Percentiles rank a stretch among this genome's conserved stretches.
phyloP scores from a whole-genome alignment of 169 alveolate genomes.

The Plasmodium coatneyi region DNA sequence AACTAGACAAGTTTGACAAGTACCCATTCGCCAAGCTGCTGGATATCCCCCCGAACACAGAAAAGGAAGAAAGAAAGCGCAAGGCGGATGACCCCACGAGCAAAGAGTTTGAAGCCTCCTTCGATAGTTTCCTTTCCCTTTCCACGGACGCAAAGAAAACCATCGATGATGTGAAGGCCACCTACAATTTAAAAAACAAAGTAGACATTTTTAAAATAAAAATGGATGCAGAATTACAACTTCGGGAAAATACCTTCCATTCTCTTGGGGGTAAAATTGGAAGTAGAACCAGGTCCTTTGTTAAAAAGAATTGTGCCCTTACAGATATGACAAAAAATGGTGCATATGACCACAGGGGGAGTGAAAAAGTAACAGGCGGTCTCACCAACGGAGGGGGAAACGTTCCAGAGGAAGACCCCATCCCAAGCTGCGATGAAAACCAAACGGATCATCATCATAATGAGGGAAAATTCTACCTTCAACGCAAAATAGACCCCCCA shows the following conservation, averaged over 20 bases:
- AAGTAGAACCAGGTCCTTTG: neutral
- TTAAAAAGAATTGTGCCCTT: neutral
- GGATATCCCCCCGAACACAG: neutral
- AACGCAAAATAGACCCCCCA: neutral
- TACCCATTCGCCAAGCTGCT: neutral
- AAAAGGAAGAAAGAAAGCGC: neutral
- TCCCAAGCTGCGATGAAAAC: neutral
- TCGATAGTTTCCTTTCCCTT: conserved; percentile 13
- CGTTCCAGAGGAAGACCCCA: neutral
- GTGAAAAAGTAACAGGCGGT: neutral
- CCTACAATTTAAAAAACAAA: conserved; percentile 30
- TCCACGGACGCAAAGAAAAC: conserved; percentile 10
- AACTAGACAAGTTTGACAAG: conserved; percentile 47
- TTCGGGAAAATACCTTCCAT: conserved; percentile 12
- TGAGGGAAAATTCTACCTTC: neutral
- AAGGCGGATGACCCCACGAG: neutral
- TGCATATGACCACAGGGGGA: neutral
- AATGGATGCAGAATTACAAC: conserved; percentile 74
- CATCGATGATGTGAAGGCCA: conserved; percentile 8
- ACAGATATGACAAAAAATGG: conserved; percentile 3
- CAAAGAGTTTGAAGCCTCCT: neutral
- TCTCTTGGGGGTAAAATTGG: neutral
- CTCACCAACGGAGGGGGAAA: neutral
- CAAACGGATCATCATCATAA: neutral
- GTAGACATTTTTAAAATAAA: conserved; percentile 23